Percentiles rank a stretch among this genome's conserved stretches.
Conservation (phyloP, 495 filamentous ascomycete species). For the Penicilliopsis zonata region DNA sequence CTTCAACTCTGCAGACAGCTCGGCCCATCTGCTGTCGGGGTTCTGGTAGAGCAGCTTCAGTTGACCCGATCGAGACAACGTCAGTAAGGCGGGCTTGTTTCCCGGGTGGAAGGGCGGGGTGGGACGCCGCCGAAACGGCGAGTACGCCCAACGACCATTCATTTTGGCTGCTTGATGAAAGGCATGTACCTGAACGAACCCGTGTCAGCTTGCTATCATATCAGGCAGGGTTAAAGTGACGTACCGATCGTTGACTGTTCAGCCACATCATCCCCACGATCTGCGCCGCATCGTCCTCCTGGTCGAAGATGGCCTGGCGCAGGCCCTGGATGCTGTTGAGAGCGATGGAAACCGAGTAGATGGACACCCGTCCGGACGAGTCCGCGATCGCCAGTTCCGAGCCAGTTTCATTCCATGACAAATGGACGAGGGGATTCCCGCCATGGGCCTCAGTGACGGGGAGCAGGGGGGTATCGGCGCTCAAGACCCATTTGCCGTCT, state of each 20-base stretch:
- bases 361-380: constrained; percentile 55
- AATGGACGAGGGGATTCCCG: constrained; percentile 49
- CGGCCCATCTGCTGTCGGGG: constrained; percentile 51
- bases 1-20: constrained; percentile 56
- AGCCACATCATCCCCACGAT: constrained; percentile 84
- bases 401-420: constrained; percentile 66
- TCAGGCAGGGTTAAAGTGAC: constrained; percentile 6
- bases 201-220: constrained; percentile 2
- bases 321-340: constrained; percentile 51
- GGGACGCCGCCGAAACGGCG: constrained; percentile 33
- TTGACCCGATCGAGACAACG: constrained; percentile 55
- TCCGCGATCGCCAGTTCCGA: constrained; percentile 71
- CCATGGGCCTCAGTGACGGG: constrained; percentile 33
- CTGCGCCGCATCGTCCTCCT: constrained; percentile 56
- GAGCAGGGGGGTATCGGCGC: constrained; percentile 39
- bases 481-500: constrained; percentile 68
- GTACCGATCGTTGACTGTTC: constrained; percentile 44
- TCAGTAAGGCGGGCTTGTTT: constrained; percentile 55
- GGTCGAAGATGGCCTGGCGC: constrained; percentile 44
- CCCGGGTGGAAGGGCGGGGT: constrained; percentile 56
- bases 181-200: constrained; percentile 28
- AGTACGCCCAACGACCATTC: constrained; percentile 40
- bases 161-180: constrained; percentile 39
- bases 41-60: constrained; percentile 63
- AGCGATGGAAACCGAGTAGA: constrained; percentile 48